phyloP scores from a whole-genome alignment of 768 basidiomycete species.

The Hemileccinum impolitum region DNA sequence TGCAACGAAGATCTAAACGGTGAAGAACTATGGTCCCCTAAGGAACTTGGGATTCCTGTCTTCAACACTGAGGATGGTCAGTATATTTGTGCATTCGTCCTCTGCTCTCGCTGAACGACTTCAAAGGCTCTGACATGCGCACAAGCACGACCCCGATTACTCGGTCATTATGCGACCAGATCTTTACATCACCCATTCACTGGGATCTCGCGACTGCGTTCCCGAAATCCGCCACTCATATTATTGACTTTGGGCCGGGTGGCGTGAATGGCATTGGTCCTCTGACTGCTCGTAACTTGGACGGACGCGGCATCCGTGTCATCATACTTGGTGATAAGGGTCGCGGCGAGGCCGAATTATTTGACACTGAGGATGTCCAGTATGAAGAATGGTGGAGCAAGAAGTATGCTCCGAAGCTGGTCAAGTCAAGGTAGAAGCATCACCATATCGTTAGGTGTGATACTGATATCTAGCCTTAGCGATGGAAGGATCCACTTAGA shows the following conservation, averaged over 20 bases:
- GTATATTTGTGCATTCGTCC: slow-evolving; percentile 29
- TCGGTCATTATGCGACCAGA: slow-evolving; percentile 86
- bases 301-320: slow-evolving; percentile 90
- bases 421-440: slow-evolving; percentile 75
- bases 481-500: slow-evolving; percentile 92
- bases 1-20: slow-evolving; percentile 70
- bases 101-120: slow-evolving; percentile 14
- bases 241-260: slow-evolving; percentile 95
- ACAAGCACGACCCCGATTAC: slow-evolving; percentile 67
- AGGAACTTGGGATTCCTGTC: slow-evolving; percentile 77
- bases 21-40: slow-evolving; percentile 71
- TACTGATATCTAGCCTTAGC: slow-evolving; percentile 36
- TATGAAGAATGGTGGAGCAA: slow-evolving; percentile 90
- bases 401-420: slow-evolving; percentile 79
- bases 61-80: slow-evolving; percentile 91
- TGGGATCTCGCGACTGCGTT: slow-evolving; percentile 91
- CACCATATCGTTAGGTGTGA: neutral
- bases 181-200: slow-evolving; percentile 88
- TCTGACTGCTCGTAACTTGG: slow-evolving; percentile 84
- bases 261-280: slow-evolving; percentile 91
- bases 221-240: slow-evolving; percentile 88
- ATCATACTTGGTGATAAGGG: slow-evolving; percentile 89
- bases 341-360: slow-evolving; percentile 86
- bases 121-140: slow-evolving; percentile 81
- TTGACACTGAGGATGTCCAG: slow-evolving; percentile 58